Evolutionary conservation across 768 basidiomycete genomes (phyloP).

Genomic region (Boletus rufocinnamomeus): DNA sequence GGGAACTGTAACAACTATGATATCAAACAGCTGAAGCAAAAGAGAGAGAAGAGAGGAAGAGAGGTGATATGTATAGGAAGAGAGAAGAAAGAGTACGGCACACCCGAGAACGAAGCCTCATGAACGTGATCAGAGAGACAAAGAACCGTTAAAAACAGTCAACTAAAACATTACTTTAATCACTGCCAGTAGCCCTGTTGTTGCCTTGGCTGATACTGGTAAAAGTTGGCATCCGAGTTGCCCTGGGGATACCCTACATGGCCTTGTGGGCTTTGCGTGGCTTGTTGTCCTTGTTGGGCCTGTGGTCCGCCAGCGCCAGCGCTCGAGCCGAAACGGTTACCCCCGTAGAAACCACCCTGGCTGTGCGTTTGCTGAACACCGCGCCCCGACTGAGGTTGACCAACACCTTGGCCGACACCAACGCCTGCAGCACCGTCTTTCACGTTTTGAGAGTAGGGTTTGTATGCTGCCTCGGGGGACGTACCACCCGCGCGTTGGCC

Average conservation of each 20-base stretch:
- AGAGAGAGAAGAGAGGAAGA: conserved; percentile 11
- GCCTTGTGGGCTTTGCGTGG: conserved; percentile 34
- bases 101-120: conserved; percentile 7
- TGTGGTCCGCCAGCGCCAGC: conserved; percentile 48
- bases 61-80: conserved; percentile 10
- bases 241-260: conserved; percentile 55
- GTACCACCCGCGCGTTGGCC: conserved; percentile 47
- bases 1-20: conserved; percentile 28
- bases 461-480: conserved; percentile 75
- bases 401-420: conserved; percentile 39
- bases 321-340: conserved; percentile 44
- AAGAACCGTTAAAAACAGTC: conserved; percentile 8
- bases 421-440: conserved; percentile 60
- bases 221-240: conserved; percentile 65
- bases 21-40: conserved; percentile 34
- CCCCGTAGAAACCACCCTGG: conserved; percentile 49
- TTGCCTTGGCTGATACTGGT: conserved; percentile 69
- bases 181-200: conserved; percentile 61
- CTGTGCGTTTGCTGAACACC: conserved; percentile 46
- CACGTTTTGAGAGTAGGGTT: conserved; percentile 60
- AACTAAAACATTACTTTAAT: conserved; percentile 16
- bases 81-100: conserved; percentile 8
- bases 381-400: conserved; percentile 42
- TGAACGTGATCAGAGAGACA: conserved; percentile 1
- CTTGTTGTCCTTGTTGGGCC: conserved; percentile 48